Evolutionary conservation across 2,329 filamentous ascomycete genomes (phyloP), one percentile per base, ranked within the genome.

Genomic region (Venturia aucupariae): DNA sequence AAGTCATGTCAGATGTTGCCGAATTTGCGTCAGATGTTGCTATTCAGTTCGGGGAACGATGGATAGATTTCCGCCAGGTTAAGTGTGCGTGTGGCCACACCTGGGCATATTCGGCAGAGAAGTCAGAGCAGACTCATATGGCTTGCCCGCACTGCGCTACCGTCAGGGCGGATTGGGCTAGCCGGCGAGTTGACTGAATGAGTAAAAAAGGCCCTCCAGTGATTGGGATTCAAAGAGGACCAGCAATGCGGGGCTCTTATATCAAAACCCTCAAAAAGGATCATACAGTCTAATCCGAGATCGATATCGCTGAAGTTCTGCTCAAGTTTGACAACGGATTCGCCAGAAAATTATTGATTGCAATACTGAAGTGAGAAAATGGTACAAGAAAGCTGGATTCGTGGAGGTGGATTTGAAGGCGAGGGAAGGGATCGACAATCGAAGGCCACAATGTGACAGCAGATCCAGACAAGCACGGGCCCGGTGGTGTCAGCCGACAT

Each of bases 1-100:
- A 35, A 19, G 51, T 57, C 15, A 57, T 57, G 51, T 57, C 51
- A 19, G 51, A 57, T n/a, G 51, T 57, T 22, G 51, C 51, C 10
- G 51, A 57, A 3, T 32, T 57, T 15, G 30, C 27, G 5, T 7
- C 27, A 57, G 51, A 57, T 15, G 19, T 57, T 35, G 51, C 51
- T n/a, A 22, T 57, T 57, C 51, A 57, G 19, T 13, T 57, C 17
- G 35, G 51, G n/a, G 17, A 32, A 8, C 32, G 30, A 57, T 57
- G 51, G 51, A 57, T 57, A 22, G 30, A 57, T 8, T 57, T 57
- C 19, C 51, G 51, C 30, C 51, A 57, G 30, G 27, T 57, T 15
- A 57, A 57, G 30, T 57, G 51, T 35, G 51, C 27, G 30, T 57
- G 51, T 19, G 51, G 51, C 7, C 51, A 35, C 30, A 57, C 30